phyloP scores from a whole-genome alignment of 805 yeast genomes.

The Dipodascus albidus region DNA sequence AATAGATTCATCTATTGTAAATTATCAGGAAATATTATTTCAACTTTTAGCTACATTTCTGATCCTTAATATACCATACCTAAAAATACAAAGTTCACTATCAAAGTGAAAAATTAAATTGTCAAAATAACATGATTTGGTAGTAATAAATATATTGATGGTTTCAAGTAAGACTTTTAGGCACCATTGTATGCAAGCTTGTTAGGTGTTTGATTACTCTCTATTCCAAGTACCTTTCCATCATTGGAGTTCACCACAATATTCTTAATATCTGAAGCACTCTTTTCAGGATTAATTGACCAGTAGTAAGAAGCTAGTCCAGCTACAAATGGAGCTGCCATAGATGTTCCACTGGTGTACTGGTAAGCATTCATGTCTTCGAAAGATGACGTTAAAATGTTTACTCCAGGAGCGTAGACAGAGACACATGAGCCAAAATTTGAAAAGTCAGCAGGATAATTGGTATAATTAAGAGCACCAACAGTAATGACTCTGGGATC shows the following conservation, averaged over 20 bases:
- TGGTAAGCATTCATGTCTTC: slow-evolving; percentile 19
- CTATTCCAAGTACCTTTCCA: neutral
- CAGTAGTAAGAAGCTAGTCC: slow-evolving; percentile 86
- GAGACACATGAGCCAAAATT: slow-evolving; percentile 95
- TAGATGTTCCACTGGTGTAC: slow-evolving; percentile 76
- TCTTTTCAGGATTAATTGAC: slow-evolving; percentile 26
- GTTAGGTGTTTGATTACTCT: neutral
- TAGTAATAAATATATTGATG: no score
- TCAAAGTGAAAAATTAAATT: no score
- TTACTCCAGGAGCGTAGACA: slow-evolving; percentile 92
- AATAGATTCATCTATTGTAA: no score
- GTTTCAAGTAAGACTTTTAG: neutral
- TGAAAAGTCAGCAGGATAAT: slow-evolving; percentile 88
- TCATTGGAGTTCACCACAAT: neutral
- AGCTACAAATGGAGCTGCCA: slow-evolving; percentile 96
- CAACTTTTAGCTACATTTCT: no score
- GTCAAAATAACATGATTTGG: no score
- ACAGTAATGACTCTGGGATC: slow-evolving; percentile 61
- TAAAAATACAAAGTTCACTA: no score
- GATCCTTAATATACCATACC: no score
- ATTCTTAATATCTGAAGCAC: neutral
- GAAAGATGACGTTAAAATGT: slow-evolving; percentile 48
- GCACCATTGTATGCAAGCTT: slow-evolving; percentile 1
- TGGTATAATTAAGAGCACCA: slow-evolving; percentile 86
- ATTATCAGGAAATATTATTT: no score